Percentiles rank a stretch among this genome's conserved stretches.
These are phyloP conservation scores for Mycosphaerella sp. DNA, from an alignment of 2,329 filamentous ascomycete species.

Conservation along the genomic window DNA sequence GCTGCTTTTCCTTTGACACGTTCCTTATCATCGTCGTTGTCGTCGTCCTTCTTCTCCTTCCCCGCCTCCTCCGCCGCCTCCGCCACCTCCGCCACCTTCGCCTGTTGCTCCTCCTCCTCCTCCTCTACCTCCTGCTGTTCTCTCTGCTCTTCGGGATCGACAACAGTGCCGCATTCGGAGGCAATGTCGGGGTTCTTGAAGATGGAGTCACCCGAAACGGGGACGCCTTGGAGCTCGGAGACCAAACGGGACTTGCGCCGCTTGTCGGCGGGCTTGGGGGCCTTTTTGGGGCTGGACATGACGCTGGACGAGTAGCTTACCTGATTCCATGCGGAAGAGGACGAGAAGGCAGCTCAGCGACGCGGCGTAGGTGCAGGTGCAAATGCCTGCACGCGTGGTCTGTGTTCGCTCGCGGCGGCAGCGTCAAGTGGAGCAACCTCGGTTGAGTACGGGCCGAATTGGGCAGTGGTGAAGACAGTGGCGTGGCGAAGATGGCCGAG, in stretches of 20 bases:
- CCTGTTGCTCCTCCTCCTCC: no score
- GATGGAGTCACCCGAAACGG: constrained; percentile 13
- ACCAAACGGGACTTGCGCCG: constrained; percentile 7
- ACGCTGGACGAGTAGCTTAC: constrained; percentile 12
- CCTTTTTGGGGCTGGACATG: not conserved
- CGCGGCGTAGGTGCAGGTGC: not conserved
- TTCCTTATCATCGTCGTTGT: no score
- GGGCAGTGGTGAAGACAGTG: not conserved
- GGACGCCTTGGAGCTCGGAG: constrained; percentile 10
- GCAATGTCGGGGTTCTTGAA: constrained; percentile 11
- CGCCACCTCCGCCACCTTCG: no score
- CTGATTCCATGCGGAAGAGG: constrained; percentile 19
- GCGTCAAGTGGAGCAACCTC: constrained; percentile 7
- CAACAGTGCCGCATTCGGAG: constrained; percentile 8
- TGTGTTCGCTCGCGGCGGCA: not conserved
- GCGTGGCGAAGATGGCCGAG: not conserved
- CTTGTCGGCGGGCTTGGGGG: constrained; percentile 1
- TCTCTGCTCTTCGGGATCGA: constrained; percentile 2
- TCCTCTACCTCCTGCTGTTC: not conserved
- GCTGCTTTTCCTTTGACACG: not conserved
- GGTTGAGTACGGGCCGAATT: constrained; percentile 4
- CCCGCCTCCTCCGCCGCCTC: no score
- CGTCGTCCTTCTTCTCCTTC: no score
- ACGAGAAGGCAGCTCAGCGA: not conserved
- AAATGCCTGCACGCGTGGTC: not conserved